Conservation (phyloP, 768 basidiomycete genomes). For the Tremella mesenterica region DNA sequence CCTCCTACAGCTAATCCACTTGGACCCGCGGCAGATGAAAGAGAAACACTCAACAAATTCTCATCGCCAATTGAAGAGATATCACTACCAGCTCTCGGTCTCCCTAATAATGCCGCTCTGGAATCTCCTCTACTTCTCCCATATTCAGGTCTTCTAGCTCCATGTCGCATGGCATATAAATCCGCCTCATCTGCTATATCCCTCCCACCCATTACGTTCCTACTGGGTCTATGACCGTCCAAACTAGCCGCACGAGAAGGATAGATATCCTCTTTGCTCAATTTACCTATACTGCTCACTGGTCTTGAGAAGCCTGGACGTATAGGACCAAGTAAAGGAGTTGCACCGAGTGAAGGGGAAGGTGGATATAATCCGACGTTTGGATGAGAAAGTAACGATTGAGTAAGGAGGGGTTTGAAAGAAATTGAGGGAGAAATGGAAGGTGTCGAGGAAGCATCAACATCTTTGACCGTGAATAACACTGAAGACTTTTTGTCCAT, state of each 20-base stretch:
- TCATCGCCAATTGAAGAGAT: background rate
- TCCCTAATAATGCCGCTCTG: slow-evolving; percentile 29
- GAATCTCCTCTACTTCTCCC: slow-evolving; percentile 31
- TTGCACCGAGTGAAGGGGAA: no score
- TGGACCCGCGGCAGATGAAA: no score
- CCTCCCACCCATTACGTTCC: slow-evolving; percentile 16
- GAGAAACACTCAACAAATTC: no score
- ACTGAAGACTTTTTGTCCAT: background rate
- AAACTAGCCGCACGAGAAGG: slow-evolving; percentile 2
- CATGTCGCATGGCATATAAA: slow-evolving; percentile 19
- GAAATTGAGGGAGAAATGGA: no score
- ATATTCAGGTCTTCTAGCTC: slow-evolving; percentile 26
- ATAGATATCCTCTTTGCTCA: background rate
- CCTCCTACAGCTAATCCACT: no score
- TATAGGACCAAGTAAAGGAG: background rate
- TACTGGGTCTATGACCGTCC: background rate
- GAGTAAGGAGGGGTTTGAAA: background rate
- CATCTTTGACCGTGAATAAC: background rate
- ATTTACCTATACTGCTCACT: slow-evolving; percentile 4
- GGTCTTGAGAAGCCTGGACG: background rate
- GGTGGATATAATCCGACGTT: no score
- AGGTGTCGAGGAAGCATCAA: no score
- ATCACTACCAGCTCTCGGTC: slow-evolving; percentile 10
- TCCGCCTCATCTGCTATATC: slow-evolving; percentile 36
- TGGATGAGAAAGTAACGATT: no score